These are phyloP conservation scores for Salvia miltiorrhiza DNA, from an alignment of 257 asterid species.

Conservation along the genomic window DNA sequence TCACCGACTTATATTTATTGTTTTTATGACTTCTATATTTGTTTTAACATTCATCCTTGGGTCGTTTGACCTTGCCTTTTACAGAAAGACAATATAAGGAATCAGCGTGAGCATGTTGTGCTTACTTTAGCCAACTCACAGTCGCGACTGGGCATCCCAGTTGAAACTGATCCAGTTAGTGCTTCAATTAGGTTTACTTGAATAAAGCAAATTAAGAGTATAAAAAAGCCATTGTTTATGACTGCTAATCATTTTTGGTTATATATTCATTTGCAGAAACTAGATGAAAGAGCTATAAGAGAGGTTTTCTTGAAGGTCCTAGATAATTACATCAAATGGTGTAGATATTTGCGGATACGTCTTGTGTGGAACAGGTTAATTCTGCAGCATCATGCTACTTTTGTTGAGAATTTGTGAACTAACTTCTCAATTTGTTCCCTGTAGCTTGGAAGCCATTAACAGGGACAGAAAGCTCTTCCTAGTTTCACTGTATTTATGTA, in stretches of 20 bases:
- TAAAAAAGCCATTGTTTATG: background rate
- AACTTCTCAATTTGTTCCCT: constrained; percentile 23
- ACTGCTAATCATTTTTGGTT: constrained; percentile 3
- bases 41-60: constrained; percentile 12
- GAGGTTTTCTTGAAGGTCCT: constrained; percentile 91
- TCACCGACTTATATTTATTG: constrained; percentile 1
- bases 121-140: constrained; percentile 88
- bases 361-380: constrained; percentile 81
- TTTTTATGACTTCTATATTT: constrained; percentile 6
- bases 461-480: constrained; percentile 88
- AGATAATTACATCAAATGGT: constrained; percentile 97
- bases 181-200: constrained; percentile 22
- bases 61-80: constrained; percentile 19
- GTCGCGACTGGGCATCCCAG: constrained; percentile 73
- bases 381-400: constrained; percentile 22
- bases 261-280: constrained; percentile 53
- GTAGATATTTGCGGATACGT: constrained; percentile 83
- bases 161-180: constrained; percentile 82
- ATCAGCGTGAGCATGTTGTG: constrained; percentile 92
- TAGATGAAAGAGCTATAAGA: constrained; percentile 82
- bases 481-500: constrained; percentile 75
- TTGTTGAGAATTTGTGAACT: constrained; percentile 3
- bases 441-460: constrained; percentile 89
- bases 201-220: constrained; percentile 8
- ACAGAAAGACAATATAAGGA: constrained; percentile 90